A percentile compares a stretch with the other conserved stretches of the same genome.
These are phyloP conservation scores for Boletus edulis DNA, from an alignment of 768 basidiomycete species.

Conservation along the genomic window DNA sequence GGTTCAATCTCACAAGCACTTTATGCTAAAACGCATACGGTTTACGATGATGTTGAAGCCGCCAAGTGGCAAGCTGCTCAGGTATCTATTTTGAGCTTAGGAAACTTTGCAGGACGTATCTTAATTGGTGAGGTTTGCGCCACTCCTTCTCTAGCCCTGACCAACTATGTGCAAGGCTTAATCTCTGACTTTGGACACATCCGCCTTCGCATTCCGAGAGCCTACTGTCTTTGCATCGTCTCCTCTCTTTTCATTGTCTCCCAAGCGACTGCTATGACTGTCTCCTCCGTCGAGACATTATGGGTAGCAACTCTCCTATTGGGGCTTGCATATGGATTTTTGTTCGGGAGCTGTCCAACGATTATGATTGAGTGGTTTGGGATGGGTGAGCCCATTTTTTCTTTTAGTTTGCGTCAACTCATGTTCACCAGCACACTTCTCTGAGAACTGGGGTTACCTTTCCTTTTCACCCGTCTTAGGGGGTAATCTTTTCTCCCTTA, in stretches of 20 bases:
- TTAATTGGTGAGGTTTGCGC: constrained; percentile 51
- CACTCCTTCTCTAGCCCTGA: background rate
- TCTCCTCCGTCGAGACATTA: constrained; percentile 56
- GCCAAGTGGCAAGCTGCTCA: constrained; percentile 79
- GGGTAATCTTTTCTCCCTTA: constrained; percentile 80
- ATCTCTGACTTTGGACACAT: constrained; percentile 64
- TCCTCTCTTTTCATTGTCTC: constrained; percentile 67
- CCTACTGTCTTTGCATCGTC: constrained; percentile 68
- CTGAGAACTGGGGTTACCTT: constrained; percentile 85
- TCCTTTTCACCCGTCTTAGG: constrained; percentile 73
- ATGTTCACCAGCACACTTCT: constrained; percentile 54
- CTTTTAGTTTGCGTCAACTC: background rate
- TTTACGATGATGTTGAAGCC: constrained; percentile 67
- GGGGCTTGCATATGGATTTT: constrained; percentile 60
- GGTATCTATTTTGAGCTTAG: constrained; percentile 78
- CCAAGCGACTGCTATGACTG: constrained; percentile 56
- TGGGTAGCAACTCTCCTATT: constrained; percentile 49
- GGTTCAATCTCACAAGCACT: constrained; percentile 72
- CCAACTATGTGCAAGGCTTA: constrained; percentile 44
- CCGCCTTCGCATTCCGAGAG: constrained; percentile 57
- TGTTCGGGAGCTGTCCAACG: constrained; percentile 74
- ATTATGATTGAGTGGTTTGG: constrained; percentile 89
- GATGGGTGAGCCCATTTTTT: constrained; percentile 51
- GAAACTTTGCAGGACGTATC: constrained; percentile 79
- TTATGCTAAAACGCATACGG: constrained; percentile 54